phyloP scores from a whole-genome alignment of 2,329 filamentous ascomycete genomes.

The Hymenoscyphus scutula region DNA sequence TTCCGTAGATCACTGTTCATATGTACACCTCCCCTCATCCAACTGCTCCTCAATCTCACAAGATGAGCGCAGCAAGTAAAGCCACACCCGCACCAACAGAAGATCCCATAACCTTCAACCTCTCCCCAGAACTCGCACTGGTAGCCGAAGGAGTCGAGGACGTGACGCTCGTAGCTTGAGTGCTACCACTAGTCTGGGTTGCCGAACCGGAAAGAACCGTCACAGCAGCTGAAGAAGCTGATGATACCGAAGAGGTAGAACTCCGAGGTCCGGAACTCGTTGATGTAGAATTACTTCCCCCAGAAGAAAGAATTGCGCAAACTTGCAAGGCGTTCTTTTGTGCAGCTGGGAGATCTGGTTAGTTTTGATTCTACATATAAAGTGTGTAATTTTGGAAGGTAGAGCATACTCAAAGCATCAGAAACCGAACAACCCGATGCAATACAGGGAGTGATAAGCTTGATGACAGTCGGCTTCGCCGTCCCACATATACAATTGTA shows the following conservation, averaged over 20 bases:
- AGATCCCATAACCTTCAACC: background rate
- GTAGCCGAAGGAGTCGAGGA: background rate
- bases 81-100: background rate
- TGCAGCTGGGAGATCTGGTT: background rate
- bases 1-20: background rate
- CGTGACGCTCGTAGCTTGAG: background rate
- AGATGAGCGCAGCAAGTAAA: background rate
- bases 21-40: background rate
- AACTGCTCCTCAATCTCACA: background rate
- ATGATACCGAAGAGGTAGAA: background rate
- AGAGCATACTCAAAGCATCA: background rate
- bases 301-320: background rate
- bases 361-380: background rate
- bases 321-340: constrained; percentile 2
- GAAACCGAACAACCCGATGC: background rate
- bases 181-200: background rate
- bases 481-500: background rate
- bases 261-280: background rate
- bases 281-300: background rate
- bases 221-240: background rate
- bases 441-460: background rate
- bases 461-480: background rate
- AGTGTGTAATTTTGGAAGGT: background rate
- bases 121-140: background rate
- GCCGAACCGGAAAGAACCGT: background rate